Base-by-base conservation (phyloP, 495 filamentous ascomycete species). In the Friedmanniomyces endolithicus region DNA sequence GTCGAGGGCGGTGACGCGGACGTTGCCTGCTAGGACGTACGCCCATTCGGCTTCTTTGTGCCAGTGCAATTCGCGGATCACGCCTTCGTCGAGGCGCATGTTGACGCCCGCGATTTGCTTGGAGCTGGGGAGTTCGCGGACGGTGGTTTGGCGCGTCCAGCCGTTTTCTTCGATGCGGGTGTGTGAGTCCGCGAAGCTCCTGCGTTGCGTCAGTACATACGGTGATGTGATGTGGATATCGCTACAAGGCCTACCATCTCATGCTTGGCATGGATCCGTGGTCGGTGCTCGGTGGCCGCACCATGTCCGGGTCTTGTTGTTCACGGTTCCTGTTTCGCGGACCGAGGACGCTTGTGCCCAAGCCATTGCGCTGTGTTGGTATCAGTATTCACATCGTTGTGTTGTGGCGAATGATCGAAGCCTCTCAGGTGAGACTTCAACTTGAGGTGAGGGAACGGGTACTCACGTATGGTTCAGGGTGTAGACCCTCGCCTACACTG, bases 51-150 rank as follows among this genome's bases (percentile, higher is more conserved):
- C 53, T 61, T 84, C 78, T 43, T 78, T 81, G 67, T 86, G 83
- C 83, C 83, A 86, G 61, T 86, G 83, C 16, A 86, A 67, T 61
- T 86, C 83, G 8, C 83, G 80, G 60, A 83, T 84, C n/a, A 79
- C 83, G 34, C 80, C 81, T 48, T 74, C 61, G 37, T 80, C 80
- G 0, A 85, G 75, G 16, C 82, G 77, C 81, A 84, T 84, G 60
- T 85, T 83, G 50, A 83, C 81, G 45, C 77, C 76, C 7, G 81
- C 81, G 25, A 85, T 70, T 52, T 84, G 78, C 11, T 73, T 69
- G 59, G 79, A 83, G 14, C 75, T 71, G 6, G 72, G 71, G 0
- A 84, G 65, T 62, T 83, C 82, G 17, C 76, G 73, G 48, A 80
- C 71, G 12, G 80, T 84, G 0, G 80, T 83, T 63, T 84, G 80